Evolutionary conservation across 768 basidiomycete genomes (phyloP), one percentile per base, ranked within the genome.

Genomic region (Erythrobasidium yunnanense): DNA sequence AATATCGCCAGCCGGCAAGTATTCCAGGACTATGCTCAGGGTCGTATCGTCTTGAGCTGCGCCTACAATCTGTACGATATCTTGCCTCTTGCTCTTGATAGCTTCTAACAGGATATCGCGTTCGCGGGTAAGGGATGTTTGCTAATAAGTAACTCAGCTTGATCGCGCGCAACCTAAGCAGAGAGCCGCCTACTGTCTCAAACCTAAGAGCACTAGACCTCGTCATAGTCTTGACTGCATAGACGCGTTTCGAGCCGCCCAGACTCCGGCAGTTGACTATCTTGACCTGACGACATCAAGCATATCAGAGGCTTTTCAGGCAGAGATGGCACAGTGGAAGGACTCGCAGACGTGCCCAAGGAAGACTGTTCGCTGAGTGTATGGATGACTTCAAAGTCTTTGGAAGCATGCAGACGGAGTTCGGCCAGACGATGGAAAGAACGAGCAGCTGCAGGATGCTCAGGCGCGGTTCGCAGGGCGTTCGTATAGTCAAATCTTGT

Each of bases 1-100:
- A n/a, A 68, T n/a, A 25, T 50, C 57, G 2, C 67, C 67, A 13
- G 38, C 46, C 8, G 67, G 49, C 22, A 51, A 49, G 34, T 65
- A 68, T 45, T 68, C 67, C 38, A 68, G 22, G n/a, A 68, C n/a
- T 7, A 65, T 32, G 50, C 54, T 34, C 32, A 68, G 38, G 25
- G 33, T 22, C 1, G 30, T 34, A 11, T n/a, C 22, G 45, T 68
- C 67, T 42, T 60, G 57, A 13, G 47, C 11, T 18, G 57, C 62
- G 5, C 27, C 42, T 11, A 68, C 20, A 20, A 68, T 15, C 18
- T 15, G 4, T 17, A 54, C 49, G 7, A 62, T 38, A n/a, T 68
- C 34, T 15, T 2, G 2, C 5, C 22, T 8, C 13, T 23, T 11
- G 23, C 20, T 45, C 30, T 65, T n/a, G 11, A 33, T 6, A 29